phyloP scores from a whole-genome alignment of 371 early-diverging fungal genomes.

The Mortierella sp. region DNA sequence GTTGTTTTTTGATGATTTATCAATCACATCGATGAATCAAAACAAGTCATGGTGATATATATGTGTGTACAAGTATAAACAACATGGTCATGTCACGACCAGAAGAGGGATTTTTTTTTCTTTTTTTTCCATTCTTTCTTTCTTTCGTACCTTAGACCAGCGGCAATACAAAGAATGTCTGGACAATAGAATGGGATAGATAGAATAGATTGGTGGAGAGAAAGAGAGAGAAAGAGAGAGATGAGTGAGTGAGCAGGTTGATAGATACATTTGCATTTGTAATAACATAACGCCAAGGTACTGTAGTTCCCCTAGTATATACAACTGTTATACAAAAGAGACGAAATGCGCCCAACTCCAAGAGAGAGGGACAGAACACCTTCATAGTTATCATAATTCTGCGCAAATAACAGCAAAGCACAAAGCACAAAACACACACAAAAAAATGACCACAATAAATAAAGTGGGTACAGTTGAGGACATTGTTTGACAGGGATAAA shows the following conservation, averaged over 20 bases:
- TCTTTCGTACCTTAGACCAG: slow-evolving; percentile 33
- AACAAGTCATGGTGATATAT: background rate
- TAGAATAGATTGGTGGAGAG: background rate
- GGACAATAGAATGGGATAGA: background rate
- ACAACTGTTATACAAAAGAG: background rate
- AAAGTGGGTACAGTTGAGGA: no score
- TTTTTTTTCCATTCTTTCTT: no score
- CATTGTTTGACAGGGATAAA: background rate
- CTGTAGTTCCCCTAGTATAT: no score
- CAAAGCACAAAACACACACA: no score
- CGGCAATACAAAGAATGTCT: slow-evolving; percentile 49
- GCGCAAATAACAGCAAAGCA: no score
- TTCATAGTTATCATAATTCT: no score
- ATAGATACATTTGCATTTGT: background rate
- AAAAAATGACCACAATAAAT: background rate
- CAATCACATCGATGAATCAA: no score
- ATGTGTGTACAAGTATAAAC: background rate
- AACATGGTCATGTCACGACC: background rate
- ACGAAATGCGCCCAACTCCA: background rate
- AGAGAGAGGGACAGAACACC: no score
- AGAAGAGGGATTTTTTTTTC: background rate
- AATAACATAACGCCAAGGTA: background rate
- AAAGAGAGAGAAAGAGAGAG: no score
- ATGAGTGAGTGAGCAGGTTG: no score
- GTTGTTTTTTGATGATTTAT: no score